These are phyloP conservation scores for Xylogone sp. DNA, from an alignment of 2,329 filamentous ascomycete genomes.

Conservation along the genomic window DNA sequence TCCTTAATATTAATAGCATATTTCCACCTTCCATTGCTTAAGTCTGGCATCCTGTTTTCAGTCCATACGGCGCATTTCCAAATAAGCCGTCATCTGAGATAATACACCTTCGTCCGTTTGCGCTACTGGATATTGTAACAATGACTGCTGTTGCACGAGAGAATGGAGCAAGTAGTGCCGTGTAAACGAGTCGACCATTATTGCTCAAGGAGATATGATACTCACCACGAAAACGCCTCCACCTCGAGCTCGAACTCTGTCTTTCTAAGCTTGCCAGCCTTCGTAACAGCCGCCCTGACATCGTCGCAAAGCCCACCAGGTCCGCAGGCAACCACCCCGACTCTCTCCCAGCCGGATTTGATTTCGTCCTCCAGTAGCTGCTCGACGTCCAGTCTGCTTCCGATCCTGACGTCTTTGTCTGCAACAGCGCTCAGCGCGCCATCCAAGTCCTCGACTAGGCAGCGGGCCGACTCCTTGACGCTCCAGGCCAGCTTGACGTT, in stretches of 20 bases:
- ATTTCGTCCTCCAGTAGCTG: constrained; percentile 28
- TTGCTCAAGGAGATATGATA: background rate
- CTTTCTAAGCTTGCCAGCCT: constrained; percentile 3
- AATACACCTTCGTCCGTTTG: background rate
- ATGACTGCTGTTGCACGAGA: background rate
- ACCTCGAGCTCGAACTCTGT: constrained; percentile 24
- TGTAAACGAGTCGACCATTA: background rate
- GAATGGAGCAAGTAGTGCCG: background rate
- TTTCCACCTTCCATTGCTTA: too few species aligned
- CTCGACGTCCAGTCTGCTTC: constrained; percentile 29
- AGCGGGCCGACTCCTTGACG: constrained; percentile 21
- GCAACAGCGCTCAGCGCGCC: constrained; percentile 17
- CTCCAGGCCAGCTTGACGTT: constrained; percentile 37
- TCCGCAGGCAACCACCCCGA: constrained; percentile 39
- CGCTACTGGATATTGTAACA: background rate
- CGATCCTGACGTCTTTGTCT: constrained; percentile 34
- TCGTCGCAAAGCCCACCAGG: constrained; percentile 37
- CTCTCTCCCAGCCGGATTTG: constrained; percentile 21
- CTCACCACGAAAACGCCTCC: constrained; percentile 25
- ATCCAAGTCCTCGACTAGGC: constrained; percentile 29
- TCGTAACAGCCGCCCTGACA: constrained; percentile 29
- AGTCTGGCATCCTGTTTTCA: too few species aligned
- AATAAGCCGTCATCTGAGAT: background rate
- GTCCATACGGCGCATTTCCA: too few species aligned
- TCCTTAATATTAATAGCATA: too few species aligned